Percentiles rank a stretch among this genome's conserved stretches.
Evolutionary conservation across 495 filamentous ascomycete species (phyloP).

Genomic region (Aspergillus campestris): DNA sequence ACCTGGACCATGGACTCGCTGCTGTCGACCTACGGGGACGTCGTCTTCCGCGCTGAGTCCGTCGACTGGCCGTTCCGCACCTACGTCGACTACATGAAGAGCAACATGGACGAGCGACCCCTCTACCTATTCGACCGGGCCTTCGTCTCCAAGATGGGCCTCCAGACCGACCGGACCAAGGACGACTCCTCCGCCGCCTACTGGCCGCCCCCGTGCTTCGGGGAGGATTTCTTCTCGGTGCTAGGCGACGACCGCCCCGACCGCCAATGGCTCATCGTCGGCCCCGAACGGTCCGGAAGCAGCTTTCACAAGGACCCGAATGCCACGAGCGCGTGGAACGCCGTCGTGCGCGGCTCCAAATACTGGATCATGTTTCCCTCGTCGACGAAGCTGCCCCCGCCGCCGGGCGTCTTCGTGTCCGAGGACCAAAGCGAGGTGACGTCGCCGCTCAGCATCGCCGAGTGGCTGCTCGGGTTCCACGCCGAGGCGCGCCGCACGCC

Average conservation of each 20-base stretch:
- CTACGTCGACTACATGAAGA: conserved; percentile 77
- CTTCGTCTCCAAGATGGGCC: conserved; percentile 81
- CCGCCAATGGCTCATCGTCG: conserved; percentile 87
- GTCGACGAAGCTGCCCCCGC: conserved; percentile 49
- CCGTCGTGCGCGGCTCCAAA: conserved; percentile 81
- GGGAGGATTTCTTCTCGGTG: conserved; percentile 77
- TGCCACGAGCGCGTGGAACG: conserved; percentile 87
- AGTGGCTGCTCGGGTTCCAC: conserved; percentile 91
- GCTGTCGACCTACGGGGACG: conserved; percentile 51
- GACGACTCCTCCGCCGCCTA: conserved; percentile 51
- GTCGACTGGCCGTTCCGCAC: conserved; percentile 81
- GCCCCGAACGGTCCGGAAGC: conserved; percentile 81
- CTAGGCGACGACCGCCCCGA: conserved; percentile 76
- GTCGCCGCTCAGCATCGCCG: conserved; percentile 86
- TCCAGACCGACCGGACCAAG: conserved; percentile 47
- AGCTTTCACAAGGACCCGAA: conserved; percentile 91
- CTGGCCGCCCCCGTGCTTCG: conserved; percentile 81
- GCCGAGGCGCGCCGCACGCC: conserved; percentile 68
- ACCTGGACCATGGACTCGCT: conserved; percentile 65
- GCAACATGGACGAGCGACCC: conserved; percentile 80
- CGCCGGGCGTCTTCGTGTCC: conserved; percentile 87
- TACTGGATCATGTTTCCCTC: conserved; percentile 98
- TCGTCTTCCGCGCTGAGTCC: conserved; percentile 79
- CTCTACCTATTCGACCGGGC: conserved; percentile 85
- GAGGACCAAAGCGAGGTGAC: conserved; percentile 92